Evolutionary conservation across 768 basidiomycete genomes (phyloP).

Genomic region (Hygrocybe punicea): DNA sequence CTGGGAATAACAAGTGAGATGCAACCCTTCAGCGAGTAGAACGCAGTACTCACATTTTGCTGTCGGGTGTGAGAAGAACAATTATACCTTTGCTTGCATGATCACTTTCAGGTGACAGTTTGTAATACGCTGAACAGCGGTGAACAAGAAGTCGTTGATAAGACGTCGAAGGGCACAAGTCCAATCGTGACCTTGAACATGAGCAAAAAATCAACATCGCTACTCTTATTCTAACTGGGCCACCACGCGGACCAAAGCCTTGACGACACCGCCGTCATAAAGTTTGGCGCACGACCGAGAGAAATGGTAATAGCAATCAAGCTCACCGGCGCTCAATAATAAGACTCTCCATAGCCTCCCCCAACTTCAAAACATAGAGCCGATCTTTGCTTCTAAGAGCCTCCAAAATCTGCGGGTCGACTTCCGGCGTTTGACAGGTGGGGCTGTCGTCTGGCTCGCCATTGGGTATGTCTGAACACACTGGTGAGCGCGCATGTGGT

Average conservation of each 20-base stretch:
- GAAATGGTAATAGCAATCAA: not conserved
- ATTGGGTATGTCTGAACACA: slow-evolving; percentile 22
- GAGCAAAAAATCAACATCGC: slow-evolving; percentile 21
- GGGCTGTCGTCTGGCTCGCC: slow-evolving; percentile 24
- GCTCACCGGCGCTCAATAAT: slow-evolving; percentile 72
- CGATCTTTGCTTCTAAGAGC: slow-evolving; percentile 86
- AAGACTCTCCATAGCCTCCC: slow-evolving; percentile 77
- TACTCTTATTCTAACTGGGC: too few relatives aligned
- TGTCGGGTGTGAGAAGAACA: slow-evolving; percentile 57
- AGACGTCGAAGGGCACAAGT: slow-evolving; percentile 66
- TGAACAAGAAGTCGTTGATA: slow-evolving; percentile 86
- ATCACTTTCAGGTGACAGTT: slow-evolving; percentile 68
- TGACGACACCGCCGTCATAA: not conserved
- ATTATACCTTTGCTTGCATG: slow-evolving; percentile 57
- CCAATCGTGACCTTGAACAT: slow-evolving; percentile 53
- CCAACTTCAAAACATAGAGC: slow-evolving; percentile 84
- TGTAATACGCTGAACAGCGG: slow-evolving; percentile 81
- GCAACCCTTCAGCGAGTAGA: slow-evolving; percentile 10
- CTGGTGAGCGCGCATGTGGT: not conserved
- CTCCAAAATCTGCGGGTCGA: slow-evolving; percentile 79
- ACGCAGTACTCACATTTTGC: slow-evolving; percentile 24
- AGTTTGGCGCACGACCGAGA: not conserved
- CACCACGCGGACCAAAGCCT: not conserved
- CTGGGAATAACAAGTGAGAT: slow-evolving; percentile 37
- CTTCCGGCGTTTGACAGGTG: slow-evolving; percentile 38